Evolutionary conservation across 371 early-diverging fungal species (phyloP), one percentile per base, ranked within the genome.

Genomic region (Rhizopus stolonifer): DNA sequence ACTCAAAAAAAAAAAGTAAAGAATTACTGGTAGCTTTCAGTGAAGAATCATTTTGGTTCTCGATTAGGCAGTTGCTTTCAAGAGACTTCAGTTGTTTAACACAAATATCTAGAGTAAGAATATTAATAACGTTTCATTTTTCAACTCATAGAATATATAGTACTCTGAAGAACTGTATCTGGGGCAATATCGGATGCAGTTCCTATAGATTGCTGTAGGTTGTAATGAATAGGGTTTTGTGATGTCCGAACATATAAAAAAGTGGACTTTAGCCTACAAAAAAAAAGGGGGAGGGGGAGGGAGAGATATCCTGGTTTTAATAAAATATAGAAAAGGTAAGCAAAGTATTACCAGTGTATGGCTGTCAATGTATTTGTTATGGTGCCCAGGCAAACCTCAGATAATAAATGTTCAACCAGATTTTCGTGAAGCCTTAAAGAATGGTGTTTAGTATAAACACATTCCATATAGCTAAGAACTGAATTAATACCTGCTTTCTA

Each of bases 331-430:
- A n/a, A n/a, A n/a, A n/a, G n/a, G n/a, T n/a, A n/a, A n/a, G n/a
- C n/a, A n/a, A n/a, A n/a, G n/a, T n/a, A n/a, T 21, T 68, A 74
- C 89, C 92, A 95, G 49, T 81, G 61, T 6, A 88, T 64, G 6
- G 85, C 87, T 4, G 75, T 65, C n/a, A 61, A 47, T 1, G 77
- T 50, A 49, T 69, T 79, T 25, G 40, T 49, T 18, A 95, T 82
- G 7, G 87, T 82, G 2, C 87, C 84, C 4, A 93, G 60, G 21
- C 84, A 88, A 14, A 94, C 85, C 57, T 95, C 94, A 8, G 93
- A 84, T 70, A 89, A 86, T 33, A 97, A 52, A 64, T 89, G 85
- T 60, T 94, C 93, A 52, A 83, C 84, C 44, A 94, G 64, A 54
- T 84, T 80, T 25, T 80, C 67, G 61, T 93, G 88, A 22, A 96